Evolutionary conservation across 2,329 filamentous ascomycete species (phyloP).

Genomic region (Didymella pomorum): DNA sequence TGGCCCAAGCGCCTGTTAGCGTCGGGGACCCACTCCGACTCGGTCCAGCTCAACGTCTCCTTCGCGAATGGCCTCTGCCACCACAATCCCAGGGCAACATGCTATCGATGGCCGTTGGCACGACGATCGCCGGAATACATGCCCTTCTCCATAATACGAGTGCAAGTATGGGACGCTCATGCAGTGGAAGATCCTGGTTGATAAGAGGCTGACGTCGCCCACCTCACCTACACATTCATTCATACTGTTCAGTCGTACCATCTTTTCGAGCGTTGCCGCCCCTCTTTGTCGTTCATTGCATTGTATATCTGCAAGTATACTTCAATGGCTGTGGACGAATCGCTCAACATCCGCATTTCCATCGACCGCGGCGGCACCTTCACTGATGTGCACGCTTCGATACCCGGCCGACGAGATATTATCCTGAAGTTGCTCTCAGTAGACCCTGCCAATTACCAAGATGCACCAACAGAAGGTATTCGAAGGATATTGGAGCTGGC

Average conservation of each 20-base stretch:
- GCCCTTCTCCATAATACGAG: background rate
- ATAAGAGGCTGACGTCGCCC: slow-evolving; percentile 6
- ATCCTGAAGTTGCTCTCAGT: slow-evolving; percentile 43
- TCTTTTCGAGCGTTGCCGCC: background rate
- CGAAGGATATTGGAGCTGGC: slow-evolving; percentile 32
- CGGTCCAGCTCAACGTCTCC: background rate
- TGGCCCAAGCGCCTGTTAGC: background rate
- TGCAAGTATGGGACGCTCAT: background rate
- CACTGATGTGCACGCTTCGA: slow-evolving; percentile 33
- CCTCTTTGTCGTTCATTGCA: background rate
- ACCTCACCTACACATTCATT: background rate
- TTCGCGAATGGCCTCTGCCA: background rate
- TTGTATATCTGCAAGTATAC: background rate
- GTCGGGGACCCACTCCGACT: slow-evolving; percentile 13
- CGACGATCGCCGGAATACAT: background rate
- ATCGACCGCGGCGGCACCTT: slow-evolving; percentile 32
- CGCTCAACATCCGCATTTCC: slow-evolving; percentile 8
- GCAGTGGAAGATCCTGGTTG: background rate
- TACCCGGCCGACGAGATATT: slow-evolving; percentile 33
- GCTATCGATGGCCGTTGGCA: background rate
- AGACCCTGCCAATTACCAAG: slow-evolving; percentile 39
- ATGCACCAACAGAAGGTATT: slow-evolving; percentile 44
- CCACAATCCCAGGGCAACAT: background rate
- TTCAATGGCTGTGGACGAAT: slow-evolving; percentile 9
- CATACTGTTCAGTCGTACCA: background rate